Evolutionary conservation across 139 green algal species (phyloP), one percentile per base, ranked within the genome.

Genomic region (Micractinium sp.): DNA sequence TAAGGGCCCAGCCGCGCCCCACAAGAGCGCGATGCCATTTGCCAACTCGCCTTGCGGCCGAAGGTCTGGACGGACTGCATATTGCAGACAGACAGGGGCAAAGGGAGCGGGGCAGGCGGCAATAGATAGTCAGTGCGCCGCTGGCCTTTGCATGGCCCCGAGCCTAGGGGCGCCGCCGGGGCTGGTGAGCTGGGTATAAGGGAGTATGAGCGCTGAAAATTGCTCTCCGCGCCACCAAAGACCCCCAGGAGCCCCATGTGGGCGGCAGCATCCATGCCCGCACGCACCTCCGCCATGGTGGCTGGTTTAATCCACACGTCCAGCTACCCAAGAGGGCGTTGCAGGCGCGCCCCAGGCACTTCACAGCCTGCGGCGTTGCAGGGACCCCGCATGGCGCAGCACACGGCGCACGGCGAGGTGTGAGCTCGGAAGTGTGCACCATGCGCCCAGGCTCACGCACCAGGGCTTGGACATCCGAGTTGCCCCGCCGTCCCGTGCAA

Each of bases 1-100:
- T 9, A 56, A 56, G 5, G 47, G 47, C 47, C 47, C 47, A 56
- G 20, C 71, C 29, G 47, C 47, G 47, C 47, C 47, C 60, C 60
- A 67, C 15, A 14, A 71, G 14, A 27, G 63, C 60, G 63, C 63
- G 63, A 71, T 25, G 63, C 63, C 20, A 27, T 5, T 27, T 27
- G 63, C 33, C 74, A 36, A 80, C 74, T 27, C 74, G 33, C 96
- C 96, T 99, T 99, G 84, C 97, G 93, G 79, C 97, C 97, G 89
- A 99, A 99, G 85, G 94, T 98, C 95, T 99, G 97, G 76, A 99
- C 97, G n/a, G 97, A 98, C 96, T 98, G 90, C 90, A 93, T 83
- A 69, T 67, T 22, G 61, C 39, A 36, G 25, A 20, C 2, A 35
- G 27, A 41, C 39, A 35, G 19, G 35, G 36, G 19, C 20, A 60